Percentiles rank a stretch among this genome's conserved stretches.
Conservation (phyloP, 805 yeast genomes). For the Saccharomycopsis schoenii region DNA sequence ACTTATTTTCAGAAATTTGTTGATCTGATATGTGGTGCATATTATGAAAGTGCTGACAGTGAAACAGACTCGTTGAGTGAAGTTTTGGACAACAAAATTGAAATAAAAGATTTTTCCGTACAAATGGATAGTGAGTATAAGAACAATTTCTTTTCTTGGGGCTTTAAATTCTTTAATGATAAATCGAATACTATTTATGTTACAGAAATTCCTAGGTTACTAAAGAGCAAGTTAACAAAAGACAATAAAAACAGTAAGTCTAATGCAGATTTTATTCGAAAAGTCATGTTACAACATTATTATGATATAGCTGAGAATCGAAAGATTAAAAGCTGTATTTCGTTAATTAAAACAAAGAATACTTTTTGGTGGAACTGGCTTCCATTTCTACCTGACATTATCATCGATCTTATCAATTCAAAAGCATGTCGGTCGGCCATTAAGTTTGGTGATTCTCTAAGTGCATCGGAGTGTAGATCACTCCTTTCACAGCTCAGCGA, state of each 20-base stretch:
- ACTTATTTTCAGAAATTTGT: constrained; percentile 31
- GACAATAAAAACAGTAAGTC: constrained; percentile 21
- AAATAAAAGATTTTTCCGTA: constrained; percentile 21
- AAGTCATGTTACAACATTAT: constrained; percentile 34
- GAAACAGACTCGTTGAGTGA: background rate
- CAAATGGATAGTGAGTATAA: constrained; percentile 27
- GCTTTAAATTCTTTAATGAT: constrained; percentile 26
- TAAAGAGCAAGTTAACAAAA: constrained; percentile 26
- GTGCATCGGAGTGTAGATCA: constrained; percentile 32
- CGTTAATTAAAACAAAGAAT: background rate
- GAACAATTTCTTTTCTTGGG: constrained; percentile 34
- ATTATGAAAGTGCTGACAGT: background rate
- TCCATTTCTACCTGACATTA: constrained; percentile 39
- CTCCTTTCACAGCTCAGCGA: constrained; percentile 33
- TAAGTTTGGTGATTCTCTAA: constrained; percentile 56
- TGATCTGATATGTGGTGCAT: background rate
- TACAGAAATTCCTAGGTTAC: constrained; percentile 36
- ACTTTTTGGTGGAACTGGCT: constrained; percentile 31
- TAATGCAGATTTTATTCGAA: constrained; percentile 24
- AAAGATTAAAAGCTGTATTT: background rate
- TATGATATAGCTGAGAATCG: constrained; percentile 23
- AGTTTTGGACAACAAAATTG: background rate
- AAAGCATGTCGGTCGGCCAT: constrained; percentile 62
- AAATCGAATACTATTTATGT: constrained; percentile 21
- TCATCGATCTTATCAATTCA: constrained; percentile 43